Evolutionary conservation across 2,329 filamentous ascomycete species (phyloP).

Genomic region (Cryphonectria radicalis): DNA sequence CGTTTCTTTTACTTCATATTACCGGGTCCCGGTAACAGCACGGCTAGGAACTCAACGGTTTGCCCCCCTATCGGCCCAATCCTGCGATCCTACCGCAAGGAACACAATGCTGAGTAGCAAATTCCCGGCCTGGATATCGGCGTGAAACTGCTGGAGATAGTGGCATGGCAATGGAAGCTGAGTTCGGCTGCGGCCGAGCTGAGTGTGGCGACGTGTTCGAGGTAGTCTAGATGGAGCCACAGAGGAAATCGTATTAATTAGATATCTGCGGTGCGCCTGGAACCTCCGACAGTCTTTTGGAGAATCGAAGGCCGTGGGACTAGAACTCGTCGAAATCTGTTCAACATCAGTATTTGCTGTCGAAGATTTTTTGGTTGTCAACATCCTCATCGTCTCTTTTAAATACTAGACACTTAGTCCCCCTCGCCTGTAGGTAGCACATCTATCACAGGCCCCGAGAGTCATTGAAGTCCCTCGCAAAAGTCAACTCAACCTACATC

Average conservation of each 20-base stretch:
- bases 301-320: neutral
- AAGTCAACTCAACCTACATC: neutral
- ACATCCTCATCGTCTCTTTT: neutral
- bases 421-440: neutral
- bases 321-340: neutral
- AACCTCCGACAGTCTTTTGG: neutral
- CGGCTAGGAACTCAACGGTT: neutral
- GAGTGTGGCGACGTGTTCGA: neutral
- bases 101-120: neutral
- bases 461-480: neutral
- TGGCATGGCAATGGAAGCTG: neutral
- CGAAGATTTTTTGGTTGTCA: neutral
- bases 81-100: neutral
- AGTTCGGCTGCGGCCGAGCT: neutral
- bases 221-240: neutral
- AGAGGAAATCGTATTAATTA: neutral
- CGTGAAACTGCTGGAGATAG: neutral
- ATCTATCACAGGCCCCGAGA: neutral
- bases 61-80: neutral
- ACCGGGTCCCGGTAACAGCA: neutral
- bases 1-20: slow-evolving; percentile 1
- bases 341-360: neutral
- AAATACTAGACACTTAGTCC: neutral
- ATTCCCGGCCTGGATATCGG: neutral
- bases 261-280: neutral